Base-by-base conservation (phyloP, 257 asterid genomes). In the Pogostemon cablin region DNA sequence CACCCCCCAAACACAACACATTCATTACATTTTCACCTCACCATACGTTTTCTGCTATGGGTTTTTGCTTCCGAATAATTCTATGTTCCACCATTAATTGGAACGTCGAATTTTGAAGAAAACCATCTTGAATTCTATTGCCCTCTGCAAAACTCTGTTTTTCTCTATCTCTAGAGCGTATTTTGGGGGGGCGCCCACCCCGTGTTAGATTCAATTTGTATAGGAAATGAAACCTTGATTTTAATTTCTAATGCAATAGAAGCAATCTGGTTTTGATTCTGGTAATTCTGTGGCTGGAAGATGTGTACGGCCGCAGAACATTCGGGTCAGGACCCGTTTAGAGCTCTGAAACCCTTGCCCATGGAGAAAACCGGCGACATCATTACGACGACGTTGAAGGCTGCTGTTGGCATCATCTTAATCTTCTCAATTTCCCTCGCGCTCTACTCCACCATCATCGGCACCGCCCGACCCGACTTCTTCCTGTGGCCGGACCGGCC, bases 311-410 rank as follows among this genome's bases (percentile, higher is more conserved):
- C 75, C 63, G 56, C 79, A 7, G 75, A 38, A 0, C 46, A 52
- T 34, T 56, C 81, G 79, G 85, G 78, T 78, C 87, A 76, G 6
- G 87, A 81, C 76, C 83, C 89, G 41, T 65, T 78, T 3, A 84
- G 77, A 65, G 48, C 83, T 8, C 72, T 80, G 48, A 83, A 83
- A 62, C 44, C 67, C n/a, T 0, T 65, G 4, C 47, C 78, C 0
- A 75, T 62, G 59, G 84, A 75, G 70, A 83, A 78, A 15, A 43
- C 77, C 40, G 42, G 78, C 53, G 90, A 79, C 60, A 15, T 64
- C 12, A 6, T 77, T 1, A 78, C 73, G 58, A 48, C 82, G 68
- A 68, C 88, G 75, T 59, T 85, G 9, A 81, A 80, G 76, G 79
- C 49, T 8, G 65, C 77, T 0, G 69, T 75, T 2, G 59, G 85